A percentile compares a stretch with the other conserved stretches of the same genome.
These are phyloP conservation scores for Avena sativa DNA, from an alignment of 176 grass and related monocot genomes.

Conservation along the genomic window DNA sequence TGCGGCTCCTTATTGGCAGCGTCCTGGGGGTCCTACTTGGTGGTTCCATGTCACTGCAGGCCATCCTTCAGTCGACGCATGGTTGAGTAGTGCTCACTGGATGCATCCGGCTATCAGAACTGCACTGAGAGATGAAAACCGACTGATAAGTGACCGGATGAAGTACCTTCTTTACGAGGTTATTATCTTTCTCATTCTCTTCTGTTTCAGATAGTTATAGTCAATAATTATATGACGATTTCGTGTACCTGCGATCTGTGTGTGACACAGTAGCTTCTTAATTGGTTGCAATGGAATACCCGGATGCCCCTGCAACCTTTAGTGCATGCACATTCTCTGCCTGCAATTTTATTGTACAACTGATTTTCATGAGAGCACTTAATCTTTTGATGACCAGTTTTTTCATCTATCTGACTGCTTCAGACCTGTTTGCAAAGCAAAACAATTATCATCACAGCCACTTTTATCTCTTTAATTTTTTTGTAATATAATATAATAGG, in stretches of 20 bases:
- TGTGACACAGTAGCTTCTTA: constrained; percentile 12
- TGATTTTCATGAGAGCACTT: neutral
- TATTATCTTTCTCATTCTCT: constrained; percentile 48
- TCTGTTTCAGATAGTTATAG: constrained; percentile 10
- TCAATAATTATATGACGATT: neutral
- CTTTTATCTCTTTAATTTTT: neutral
- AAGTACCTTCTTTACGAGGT: constrained; percentile 98
- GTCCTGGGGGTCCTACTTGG: constrained; percentile 86
- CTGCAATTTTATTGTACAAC: neutral
- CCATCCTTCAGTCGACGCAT: constrained; percentile 62
- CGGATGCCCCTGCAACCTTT: neutral
- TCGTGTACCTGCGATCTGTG: neutral
- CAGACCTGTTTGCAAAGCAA: neutral
- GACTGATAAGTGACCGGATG: constrained; percentile 93
- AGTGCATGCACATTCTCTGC: neutral
- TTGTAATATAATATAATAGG: neutral
- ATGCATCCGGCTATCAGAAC: constrained; percentile 92
- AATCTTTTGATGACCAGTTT: neutral
- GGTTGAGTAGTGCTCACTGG: constrained; percentile 89
- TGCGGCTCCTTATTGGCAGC: constrained; percentile 91
- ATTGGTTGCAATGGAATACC: neutral
- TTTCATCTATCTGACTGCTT: constrained; percentile 6
- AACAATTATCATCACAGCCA: neutral
- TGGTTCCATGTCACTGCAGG: constrained; percentile 89
- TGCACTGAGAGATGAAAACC: constrained; percentile 87